Conservation (phyloP, 2,329 filamentous ascomycete species). For the Westerdykella ornata region DNA sequence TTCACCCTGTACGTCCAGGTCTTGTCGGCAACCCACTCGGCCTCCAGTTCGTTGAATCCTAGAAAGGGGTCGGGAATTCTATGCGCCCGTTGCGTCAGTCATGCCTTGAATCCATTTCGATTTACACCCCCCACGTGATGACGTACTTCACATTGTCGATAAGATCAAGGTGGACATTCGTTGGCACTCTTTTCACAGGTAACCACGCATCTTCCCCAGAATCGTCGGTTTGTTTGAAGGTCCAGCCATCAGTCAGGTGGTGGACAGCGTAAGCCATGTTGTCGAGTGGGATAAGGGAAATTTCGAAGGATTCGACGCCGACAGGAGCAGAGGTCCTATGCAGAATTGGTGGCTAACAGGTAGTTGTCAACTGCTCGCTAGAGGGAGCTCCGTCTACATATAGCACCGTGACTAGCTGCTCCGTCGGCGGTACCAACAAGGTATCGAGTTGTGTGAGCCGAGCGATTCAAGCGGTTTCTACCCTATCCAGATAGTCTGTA, state of each 20-base stretch:
- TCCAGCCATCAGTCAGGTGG: constrained; percentile 38
- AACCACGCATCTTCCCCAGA: constrained; percentile 39
- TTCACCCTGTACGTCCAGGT: constrained; percentile 43
- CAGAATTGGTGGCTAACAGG: constrained; percentile 1
- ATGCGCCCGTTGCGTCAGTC: constrained; percentile 11
- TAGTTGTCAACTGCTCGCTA: constrained; percentile 6
- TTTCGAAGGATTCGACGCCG: constrained; percentile 1
- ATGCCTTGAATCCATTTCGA: constrained; percentile 11
- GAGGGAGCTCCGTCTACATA: constrained; percentile 18
- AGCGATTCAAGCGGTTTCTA: constrained; percentile 22
- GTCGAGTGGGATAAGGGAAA: constrained; percentile 14
- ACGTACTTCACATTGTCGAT: constrained; percentile 43
- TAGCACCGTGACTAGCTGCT: constrained; percentile 16
- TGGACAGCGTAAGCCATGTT: constrained; percentile 20
- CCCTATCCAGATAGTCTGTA: constrained; percentile 21
- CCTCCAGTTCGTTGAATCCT: constrained; percentile 46
- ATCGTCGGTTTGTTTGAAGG: constrained; percentile 43
- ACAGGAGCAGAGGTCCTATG: constrained; percentile 4
- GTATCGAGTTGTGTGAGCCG: constrained; percentile 22
- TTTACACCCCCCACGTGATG: constrained; percentile 10
- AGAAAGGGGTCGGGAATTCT: constrained; percentile 48
- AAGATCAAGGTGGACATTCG: constrained; percentile 45
- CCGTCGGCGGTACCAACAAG: constrained; percentile 12
- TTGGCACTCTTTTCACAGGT: constrained; percentile 41
- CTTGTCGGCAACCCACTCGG: constrained; percentile 46